Evolutionary conservation across 495 filamentous ascomycete genomes (phyloP).

Genomic region (Trichoderma virens): DNA sequence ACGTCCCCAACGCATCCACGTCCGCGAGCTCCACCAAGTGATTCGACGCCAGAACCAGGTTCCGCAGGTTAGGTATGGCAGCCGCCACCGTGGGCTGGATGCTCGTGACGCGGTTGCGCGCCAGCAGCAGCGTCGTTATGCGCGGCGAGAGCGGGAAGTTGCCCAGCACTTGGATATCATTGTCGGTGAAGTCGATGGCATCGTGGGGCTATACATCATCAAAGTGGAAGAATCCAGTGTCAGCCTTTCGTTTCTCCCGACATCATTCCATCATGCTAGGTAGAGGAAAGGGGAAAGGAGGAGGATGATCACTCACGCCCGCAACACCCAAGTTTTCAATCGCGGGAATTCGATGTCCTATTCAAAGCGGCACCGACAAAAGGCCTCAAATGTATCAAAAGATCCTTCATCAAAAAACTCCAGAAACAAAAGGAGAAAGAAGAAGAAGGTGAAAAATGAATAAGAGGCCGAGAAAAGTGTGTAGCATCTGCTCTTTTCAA

Average conservation of each 20-base stretch:
- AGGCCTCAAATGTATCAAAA: slow-evolving; percentile 38
- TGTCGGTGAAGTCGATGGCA: slow-evolving; percentile 96
- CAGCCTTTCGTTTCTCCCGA: background rate
- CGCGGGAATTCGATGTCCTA: slow-evolving; percentile 94
- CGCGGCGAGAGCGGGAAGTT: slow-evolving; percentile 95
- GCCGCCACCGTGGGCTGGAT: slow-evolving; percentile 68
- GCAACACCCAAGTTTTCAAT: slow-evolving; percentile 98
- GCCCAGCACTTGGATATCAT: slow-evolving; percentile 79
- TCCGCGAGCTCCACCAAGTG: slow-evolving; percentile 74
- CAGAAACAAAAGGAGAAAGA: no score
- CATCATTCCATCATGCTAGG: no score
- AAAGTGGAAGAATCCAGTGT: background rate
- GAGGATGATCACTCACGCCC: slow-evolving; percentile 56
- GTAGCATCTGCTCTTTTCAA: slow-evolving; percentile 98
- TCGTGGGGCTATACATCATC: slow-evolving; percentile 57
- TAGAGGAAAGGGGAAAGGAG: slow-evolving; percentile 15
- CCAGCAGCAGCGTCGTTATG: slow-evolving; percentile 75
- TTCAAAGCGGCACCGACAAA: slow-evolving; percentile 41
- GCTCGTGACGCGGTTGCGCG: slow-evolving; percentile 74
- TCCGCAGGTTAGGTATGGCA: slow-evolving; percentile 68
- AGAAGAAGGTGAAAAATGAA: no score
- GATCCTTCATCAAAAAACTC: slow-evolving; percentile 17
- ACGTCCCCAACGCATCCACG: slow-evolving; percentile 69
- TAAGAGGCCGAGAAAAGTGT: slow-evolving; percentile 41
- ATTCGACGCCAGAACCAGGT: slow-evolving; percentile 71